Conservation (phyloP, 768 basidiomycete genomes). For the Psilocybe cubensis region DNA sequence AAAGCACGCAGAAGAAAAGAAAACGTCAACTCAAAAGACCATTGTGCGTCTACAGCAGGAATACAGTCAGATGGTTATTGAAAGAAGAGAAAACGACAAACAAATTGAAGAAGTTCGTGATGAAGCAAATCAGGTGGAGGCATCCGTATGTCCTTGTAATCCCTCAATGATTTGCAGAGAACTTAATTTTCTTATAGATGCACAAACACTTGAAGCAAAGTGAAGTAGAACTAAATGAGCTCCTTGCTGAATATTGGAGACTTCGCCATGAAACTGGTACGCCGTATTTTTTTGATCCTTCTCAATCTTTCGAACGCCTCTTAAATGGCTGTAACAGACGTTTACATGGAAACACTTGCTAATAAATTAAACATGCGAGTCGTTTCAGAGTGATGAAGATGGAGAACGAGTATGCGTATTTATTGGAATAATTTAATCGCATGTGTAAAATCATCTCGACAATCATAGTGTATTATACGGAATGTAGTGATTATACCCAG, state of each 20-base stretch:
- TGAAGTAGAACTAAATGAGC: slow-evolving; percentile 78
- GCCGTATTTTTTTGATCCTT: slow-evolving; percentile 13
- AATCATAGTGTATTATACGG: not conserved
- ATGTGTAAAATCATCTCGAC: not conserved
- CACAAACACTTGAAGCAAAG: slow-evolving; percentile 73
- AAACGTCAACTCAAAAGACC: slow-evolving; percentile 68
- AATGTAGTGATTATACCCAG: not conserved
- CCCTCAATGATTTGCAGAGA: not conserved
- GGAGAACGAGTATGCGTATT: not conserved
- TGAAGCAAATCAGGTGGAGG: slow-evolving; percentile 70
- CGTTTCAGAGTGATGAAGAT: slow-evolving; percentile 23
- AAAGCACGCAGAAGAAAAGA: slow-evolving; percentile 80
- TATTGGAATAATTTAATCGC: not conserved
- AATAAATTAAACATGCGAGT: slow-evolving; percentile 73
- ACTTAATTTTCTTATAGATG: slow-evolving; percentile 51
- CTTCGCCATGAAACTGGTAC: slow-evolving; percentile 77
- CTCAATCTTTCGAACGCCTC: not conserved
- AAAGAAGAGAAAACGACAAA: slow-evolving; percentile 78
- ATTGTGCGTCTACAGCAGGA: slow-evolving; percentile 79
- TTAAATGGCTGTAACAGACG: slow-evolving; percentile 46
- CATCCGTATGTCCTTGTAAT: slow-evolving; percentile 49
- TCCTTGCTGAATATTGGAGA: slow-evolving; percentile 84
- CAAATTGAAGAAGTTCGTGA: slow-evolving; percentile 76
- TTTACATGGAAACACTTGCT: slow-evolving; percentile 86
- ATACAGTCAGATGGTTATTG: slow-evolving; percentile 78